Evolutionary conservation across 495 filamentous ascomycete genomes (phyloP).

Genomic region (Polyplosphaeria fusca): DNA sequence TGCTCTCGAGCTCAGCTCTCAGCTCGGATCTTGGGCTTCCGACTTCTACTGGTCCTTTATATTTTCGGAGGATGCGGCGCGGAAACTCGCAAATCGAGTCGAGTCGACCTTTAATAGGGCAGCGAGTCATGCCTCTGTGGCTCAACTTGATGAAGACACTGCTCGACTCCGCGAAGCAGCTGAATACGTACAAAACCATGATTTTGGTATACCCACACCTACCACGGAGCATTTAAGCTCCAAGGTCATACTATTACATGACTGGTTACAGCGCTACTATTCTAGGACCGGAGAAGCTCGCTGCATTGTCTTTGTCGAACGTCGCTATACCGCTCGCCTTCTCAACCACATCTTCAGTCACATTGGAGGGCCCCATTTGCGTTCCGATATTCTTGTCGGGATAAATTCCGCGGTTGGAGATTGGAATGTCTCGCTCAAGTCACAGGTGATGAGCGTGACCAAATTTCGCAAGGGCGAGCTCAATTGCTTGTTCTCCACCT

Average conservation of each 20-base stretch:
- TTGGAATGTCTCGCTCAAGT: constrained; percentile 61
- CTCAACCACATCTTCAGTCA: constrained; percentile 62
- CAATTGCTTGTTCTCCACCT: constrained; percentile 88
- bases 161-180: constrained; percentile 59
- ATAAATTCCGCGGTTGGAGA: constrained; percentile 49
- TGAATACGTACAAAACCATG: constrained; percentile 52
- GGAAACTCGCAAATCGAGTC: constrained; percentile 58
- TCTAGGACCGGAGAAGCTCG: constrained; percentile 54
- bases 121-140: constrained; percentile 36
- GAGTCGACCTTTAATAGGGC: constrained; percentile 44
- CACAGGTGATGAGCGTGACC: constrained; percentile 72
- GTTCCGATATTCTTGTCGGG: constrained; percentile 66
- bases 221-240: constrained; percentile 55
- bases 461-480: constrained; percentile 76
- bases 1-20: constrained; percentile 55
- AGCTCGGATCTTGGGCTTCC: constrained; percentile 84
- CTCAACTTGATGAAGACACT: constrained; percentile 50
- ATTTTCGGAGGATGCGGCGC: constrained; percentile 62
- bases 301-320: constrained; percentile 86
- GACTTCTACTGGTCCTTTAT: constrained; percentile 75
- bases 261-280: constrained; percentile 59
- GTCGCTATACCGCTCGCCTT: constrained; percentile 71
- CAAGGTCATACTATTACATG: constrained; percentile 66
- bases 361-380: constrained; percentile 57
- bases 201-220: constrained; percentile 45